Evolutionary conservation across 331 rosid species (phyloP).

Genomic region (Malus hybrid): DNA sequence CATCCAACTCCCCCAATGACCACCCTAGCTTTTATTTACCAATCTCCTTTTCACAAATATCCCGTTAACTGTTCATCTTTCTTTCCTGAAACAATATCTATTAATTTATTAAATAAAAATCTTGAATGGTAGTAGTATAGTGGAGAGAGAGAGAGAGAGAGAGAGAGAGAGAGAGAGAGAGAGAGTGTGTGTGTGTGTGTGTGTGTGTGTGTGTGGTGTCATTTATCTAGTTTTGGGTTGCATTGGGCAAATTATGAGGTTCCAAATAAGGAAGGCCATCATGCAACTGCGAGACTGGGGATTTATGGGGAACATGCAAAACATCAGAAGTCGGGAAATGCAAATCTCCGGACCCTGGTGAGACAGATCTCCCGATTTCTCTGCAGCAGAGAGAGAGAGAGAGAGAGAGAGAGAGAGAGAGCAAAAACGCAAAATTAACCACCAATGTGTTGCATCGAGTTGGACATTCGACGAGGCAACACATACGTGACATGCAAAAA

Average conservation of each 20-base stretch:
- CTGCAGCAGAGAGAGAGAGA: background rate
- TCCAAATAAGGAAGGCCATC: slow-evolving; percentile 36
- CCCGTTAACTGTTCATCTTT: too few relatives aligned
- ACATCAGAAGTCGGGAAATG: slow-evolving; percentile 29
- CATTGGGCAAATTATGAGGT: slow-evolving; percentile 23
- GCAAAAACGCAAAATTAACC: background rate
- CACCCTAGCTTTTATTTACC: background rate
- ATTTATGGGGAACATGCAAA: slow-evolving; percentile 54
- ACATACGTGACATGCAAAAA: too few relatives aligned
- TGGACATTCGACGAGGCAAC: too few relatives aligned
- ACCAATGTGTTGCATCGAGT: too few relatives aligned
- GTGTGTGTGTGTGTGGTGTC: background rate
- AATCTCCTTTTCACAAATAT: background rate
- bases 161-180: too few relatives aligned
- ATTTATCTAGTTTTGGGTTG: slow-evolving; percentile 29
- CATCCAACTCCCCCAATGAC: background rate
- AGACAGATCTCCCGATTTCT: background rate
- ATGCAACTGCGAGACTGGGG: slow-evolving; percentile 7
- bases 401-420: background rate
- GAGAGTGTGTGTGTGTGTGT: too few relatives aligned
- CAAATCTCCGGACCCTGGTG: background rate
- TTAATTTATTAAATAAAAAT: too few relatives aligned
- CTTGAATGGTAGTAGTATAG: too few relatives aligned
- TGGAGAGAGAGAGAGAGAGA: too few relatives aligned
- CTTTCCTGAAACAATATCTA: too few relatives aligned